phyloP scores from a whole-genome alignment of 306 rosid genomes.

The Hippophae gyantsensis region DNA sequence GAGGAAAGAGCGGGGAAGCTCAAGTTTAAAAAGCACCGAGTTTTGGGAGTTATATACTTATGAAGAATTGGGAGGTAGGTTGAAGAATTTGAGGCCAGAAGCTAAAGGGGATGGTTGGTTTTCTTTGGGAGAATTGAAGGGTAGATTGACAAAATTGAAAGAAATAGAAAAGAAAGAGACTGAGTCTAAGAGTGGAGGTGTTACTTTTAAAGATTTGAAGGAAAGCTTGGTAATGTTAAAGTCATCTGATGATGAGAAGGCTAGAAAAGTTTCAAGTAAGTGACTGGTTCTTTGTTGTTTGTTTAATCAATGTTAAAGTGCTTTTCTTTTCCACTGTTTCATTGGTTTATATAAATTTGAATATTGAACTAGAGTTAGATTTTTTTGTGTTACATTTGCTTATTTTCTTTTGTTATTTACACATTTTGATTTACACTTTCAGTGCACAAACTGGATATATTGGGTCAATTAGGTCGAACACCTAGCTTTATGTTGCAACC shows the following conservation, averaged over 20 bases:
- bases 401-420: neutral
- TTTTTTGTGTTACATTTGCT: too few relatives aligned
- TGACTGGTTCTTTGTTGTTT: neutral
- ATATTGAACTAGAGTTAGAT: neutral
- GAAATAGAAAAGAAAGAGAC: slow-evolving; percentile 37
- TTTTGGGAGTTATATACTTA: slow-evolving; percentile 28
- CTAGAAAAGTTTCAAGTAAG: slow-evolving; percentile 21
- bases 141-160: slow-evolving; percentile 54
- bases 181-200: neutral
- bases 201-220: neutral
- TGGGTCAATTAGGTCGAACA: slow-evolving; percentile 34
- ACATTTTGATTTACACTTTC: slow-evolving; percentile 17
- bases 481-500: slow-evolving; percentile 42
- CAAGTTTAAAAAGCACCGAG: slow-evolving; percentile 14
- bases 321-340: neutral
- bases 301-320: neutral
- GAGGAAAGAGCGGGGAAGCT: neutral
- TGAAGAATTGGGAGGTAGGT: slow-evolving; percentile 43
- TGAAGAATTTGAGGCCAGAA: slow-evolving; percentile 53
- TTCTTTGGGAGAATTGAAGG: slow-evolving; percentile 54
- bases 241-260: neutral
- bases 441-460: slow-evolving; percentile 34
- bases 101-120: slow-evolving; percentile 36
- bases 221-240: neutral
- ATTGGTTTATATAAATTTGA: neutral